Evolutionary conservation across 2,329 filamentous ascomycete species (phyloP), one percentile per base, ranked within the genome.

Genomic region (Chaetomium olivaceum): DNA sequence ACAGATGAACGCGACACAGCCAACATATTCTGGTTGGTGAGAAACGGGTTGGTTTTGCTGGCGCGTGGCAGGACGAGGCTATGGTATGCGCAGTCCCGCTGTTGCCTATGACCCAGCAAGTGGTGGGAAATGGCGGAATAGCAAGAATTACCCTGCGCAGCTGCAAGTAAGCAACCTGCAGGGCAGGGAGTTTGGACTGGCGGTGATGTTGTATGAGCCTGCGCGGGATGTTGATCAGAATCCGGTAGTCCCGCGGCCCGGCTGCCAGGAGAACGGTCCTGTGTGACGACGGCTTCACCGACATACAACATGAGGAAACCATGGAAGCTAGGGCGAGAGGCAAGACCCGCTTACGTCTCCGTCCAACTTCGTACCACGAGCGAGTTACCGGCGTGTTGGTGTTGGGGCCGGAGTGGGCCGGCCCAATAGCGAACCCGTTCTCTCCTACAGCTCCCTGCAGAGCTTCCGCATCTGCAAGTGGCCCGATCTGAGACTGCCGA

Each of bases 11-110:
- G 36, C 36, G 25, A 61, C 21, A 57, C 8, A 50, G 39, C 29
- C 27, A 36, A 43, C 43, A n/a, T 46, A 43, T 19, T 16, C n/a
- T 11, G 8, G 33, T 7, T 23, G 4, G 7, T 23, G 14, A 27
- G n/a, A 48, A 11, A n/a, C 29, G 16, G 48, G 25, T 25, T 58
- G 48, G 62, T 39, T 43, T 52, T 12, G 23, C 16, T 39, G 51
- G 51, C 16, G 51, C 48, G 58, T 36, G 58, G 51, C 58, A 23
- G 31, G 52, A 61, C 58, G 57, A 36, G 63, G 63, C 57, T 56
- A 51, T 61, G 62, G 19, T 59, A 39, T n/a, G 50, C 11, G 39
- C 25, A 50, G 11, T 25, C 9, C 12, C 12, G 39, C 50, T 25
- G 62, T n/a, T 39, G 29, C 21, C 23, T 63, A 25, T 46, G 62